Evolutionary conservation across 2,329 filamentous ascomycete species (phyloP).

Genomic region (Nectriaceae sp.): DNA sequence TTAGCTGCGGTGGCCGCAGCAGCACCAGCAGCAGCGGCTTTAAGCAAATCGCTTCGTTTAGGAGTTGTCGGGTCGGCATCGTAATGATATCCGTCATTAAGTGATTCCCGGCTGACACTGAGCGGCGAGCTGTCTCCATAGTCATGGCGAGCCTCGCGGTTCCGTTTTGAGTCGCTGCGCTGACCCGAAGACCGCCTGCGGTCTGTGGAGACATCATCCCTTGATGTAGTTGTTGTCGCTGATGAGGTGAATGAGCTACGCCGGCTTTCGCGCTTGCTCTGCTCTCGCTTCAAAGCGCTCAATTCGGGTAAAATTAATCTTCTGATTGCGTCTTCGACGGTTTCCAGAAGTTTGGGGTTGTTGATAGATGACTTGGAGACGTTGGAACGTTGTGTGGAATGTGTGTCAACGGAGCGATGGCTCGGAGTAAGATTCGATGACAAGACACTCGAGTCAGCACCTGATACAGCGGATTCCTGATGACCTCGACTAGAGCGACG

Average conservation of each 20-base stretch:
- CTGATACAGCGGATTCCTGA: conserved; percentile 55
- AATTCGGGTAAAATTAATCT: conserved; percentile 89
- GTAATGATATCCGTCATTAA: conserved; percentile 39
- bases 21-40: conserved; percentile 47
- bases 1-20: conserved; percentile 41
- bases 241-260: conserved; percentile 65
- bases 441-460: conserved; percentile 54
- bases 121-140: conserved; percentile 51
- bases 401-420: conserved; percentile 57
- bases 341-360: conserved; percentile 87
- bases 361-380: conserved; percentile 76
- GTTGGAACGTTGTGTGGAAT: conserved; percentile 52
- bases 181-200: conserved; percentile 63
- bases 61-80: conserved; percentile 48
- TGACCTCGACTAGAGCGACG: conserved; percentile 54
- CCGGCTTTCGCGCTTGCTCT: conserved; percentile 73
- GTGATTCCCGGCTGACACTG: conserved; percentile 50
- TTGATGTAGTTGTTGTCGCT: conserved; percentile 46
- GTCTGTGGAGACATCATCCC: conserved; percentile 59
- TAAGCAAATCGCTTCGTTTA: conserved; percentile 46
- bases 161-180: conserved; percentile 47
- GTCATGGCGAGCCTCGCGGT: conserved; percentile 58
- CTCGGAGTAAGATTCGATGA: conserved; percentile 56
- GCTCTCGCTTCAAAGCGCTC: conserved; percentile 86
- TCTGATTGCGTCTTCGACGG: conserved; percentile 90